phyloP scores from a whole-genome alignment of 1,139 yeast genomes.

The Spathaspora jeffriesii region DNA sequence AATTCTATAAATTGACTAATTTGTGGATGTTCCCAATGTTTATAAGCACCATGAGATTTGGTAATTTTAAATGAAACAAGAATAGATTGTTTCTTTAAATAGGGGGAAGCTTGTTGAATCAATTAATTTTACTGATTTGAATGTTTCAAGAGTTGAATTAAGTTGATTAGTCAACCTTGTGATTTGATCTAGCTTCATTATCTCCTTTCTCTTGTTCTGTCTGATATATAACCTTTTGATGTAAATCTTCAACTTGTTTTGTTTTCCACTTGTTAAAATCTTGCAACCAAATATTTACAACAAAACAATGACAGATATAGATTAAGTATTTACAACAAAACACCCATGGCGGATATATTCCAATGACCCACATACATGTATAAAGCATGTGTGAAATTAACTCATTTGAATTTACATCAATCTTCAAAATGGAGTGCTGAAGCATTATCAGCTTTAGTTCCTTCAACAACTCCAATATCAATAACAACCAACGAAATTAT shows the following conservation, averaged over 20 bases:
- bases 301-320: background rate
- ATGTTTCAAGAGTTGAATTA: conserved; percentile 10
- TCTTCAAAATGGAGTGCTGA: conserved; percentile 86
- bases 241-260: background rate
- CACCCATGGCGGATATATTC: background rate
- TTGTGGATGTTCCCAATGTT: conserved; percentile 28
- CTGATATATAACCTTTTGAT: background rate
- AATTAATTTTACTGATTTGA: conserved; percentile 17
- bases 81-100: conserved; percentile 22
- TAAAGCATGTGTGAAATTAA: conserved; percentile 25
- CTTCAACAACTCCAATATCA: conserved; percentile 6
- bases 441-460: conserved; percentile 54
- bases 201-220: background rate
- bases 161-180: conserved; percentile 7
- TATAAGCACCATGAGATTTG: conserved; percentile 29
- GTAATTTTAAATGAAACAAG: conserved; percentile 37
- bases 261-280: background rate
- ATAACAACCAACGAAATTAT: conserved; percentile 9
- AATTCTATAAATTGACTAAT: conserved; percentile 22
- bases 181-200: conserved; percentile 1
- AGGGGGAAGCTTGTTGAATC: conserved; percentile 11
- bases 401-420: conserved; percentile 56
- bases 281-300: conserved; percentile 1
- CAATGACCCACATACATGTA: conserved; percentile 23
- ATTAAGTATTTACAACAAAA: too few relatives aligned